Evolutionary conservation across 345 rosid genomes (phyloP).

Genomic region (Heritiera fomes): DNA sequence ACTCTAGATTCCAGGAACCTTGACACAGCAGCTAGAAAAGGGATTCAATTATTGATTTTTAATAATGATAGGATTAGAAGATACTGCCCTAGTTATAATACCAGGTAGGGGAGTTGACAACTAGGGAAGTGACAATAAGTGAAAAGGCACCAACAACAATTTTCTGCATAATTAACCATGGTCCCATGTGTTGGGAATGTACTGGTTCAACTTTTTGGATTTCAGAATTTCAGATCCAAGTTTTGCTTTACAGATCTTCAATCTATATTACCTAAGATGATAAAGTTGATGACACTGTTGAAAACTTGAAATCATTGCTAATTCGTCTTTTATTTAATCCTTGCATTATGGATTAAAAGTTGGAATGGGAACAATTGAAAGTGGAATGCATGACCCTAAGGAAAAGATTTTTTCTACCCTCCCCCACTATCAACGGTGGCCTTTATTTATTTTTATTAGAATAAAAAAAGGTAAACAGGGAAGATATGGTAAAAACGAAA

Average conservation of each 20-base stretch:
- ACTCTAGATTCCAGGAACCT: background rate
- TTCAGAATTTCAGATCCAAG: background rate
- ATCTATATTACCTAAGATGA: background rate
- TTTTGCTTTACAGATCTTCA: background rate
- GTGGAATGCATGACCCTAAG: conserved; percentile 1
- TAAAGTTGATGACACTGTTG: conserved; percentile 4
- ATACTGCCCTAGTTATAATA: background rate
- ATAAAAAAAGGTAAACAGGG: background rate
- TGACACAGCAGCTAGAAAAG: background rate
- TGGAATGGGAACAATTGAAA: background rate
- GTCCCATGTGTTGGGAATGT: conserved; percentile 13
- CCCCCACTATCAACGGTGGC: background rate
- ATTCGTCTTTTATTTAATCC: background rate
- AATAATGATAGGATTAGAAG: background rate
- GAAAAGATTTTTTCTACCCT: background rate
- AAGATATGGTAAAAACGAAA: background rate
- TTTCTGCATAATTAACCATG: background rate
- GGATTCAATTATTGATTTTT: background rate
- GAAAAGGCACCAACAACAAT: background rate
- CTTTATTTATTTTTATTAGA: background rate
- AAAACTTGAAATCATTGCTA: background rate
- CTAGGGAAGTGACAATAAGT: background rate
- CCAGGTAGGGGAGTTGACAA: conserved; percentile 9
- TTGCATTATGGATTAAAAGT: background rate
- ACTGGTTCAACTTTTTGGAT: background rate